Evolutionary conservation across 2,329 filamentous ascomycete species (phyloP).

Genomic region (Dactylellina haptotyla): DNA sequence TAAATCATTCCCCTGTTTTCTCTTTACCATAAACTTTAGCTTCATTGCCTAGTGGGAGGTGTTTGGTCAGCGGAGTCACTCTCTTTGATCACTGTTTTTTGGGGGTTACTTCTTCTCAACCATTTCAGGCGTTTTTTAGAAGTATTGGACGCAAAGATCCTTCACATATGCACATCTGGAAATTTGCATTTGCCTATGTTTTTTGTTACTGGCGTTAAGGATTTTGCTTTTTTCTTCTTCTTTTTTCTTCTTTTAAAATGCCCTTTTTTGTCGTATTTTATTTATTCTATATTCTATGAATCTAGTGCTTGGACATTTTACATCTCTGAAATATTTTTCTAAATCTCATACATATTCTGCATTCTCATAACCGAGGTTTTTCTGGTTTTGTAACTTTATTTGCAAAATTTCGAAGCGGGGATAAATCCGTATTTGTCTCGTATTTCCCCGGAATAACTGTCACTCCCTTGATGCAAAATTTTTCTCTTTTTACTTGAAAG

Average conservation of each 20-base stretch:
- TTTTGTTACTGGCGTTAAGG: not conserved
- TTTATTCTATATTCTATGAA: not conserved
- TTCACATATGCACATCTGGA: conserved; percentile 10
- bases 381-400: no score
- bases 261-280: conserved; percentile 8
- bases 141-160: conserved; percentile 33
- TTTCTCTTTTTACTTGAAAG: not conserved
- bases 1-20: conserved; percentile 18
- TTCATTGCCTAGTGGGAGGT: conserved; percentile 29
- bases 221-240: not conserved
- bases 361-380: not conserved
- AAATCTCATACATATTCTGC: conserved; percentile 34
- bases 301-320: conserved; percentile 19
- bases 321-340: conserved; percentile 8
- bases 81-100: conserved; percentile 31
- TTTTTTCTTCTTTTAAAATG: conserved; percentile 13
- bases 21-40: conserved; percentile 33
- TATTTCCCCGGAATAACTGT: conserved; percentile 1
- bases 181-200: conserved; percentile 5
- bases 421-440: not conserved
- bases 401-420: not conserved
- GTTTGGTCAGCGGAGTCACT: conserved; percentile 41
- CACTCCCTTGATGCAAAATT: not conserved
- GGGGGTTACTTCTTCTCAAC: not conserved
- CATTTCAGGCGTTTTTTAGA: conserved; percentile 29